A percentile compares a stretch with the other conserved stretches of the same genome.
These are phyloP conservation scores for Claviceps humidiphila DNA, from an alignment of 2,329 filamentous ascomycete species.

Conservation along the genomic window DNA sequence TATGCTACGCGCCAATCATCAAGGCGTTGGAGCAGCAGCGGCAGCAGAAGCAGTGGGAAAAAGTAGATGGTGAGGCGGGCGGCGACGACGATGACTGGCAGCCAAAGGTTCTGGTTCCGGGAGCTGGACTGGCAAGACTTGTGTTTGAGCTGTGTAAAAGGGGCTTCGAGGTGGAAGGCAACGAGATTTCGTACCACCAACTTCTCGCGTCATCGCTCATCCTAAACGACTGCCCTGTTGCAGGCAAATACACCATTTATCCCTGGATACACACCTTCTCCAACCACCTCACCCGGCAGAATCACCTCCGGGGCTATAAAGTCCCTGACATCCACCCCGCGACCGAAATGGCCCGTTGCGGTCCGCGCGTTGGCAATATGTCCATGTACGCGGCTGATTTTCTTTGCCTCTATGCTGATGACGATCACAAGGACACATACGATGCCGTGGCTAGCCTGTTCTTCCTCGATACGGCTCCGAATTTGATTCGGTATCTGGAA, in stretches of 20 bases:
- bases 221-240: conserved; percentile 50
- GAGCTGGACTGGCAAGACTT: conserved; percentile 75
- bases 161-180: conserved; percentile 71
- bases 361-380: conserved; percentile 49
- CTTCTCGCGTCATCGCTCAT: conserved; percentile 73
- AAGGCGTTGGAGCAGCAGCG: conserved; percentile 44
- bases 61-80: conserved; percentile 3
- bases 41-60: conserved; percentile 22
- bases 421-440: conserved; percentile 48
- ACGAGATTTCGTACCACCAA: conserved; percentile 95
- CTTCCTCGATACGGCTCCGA: conserved; percentile 94
- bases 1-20: conserved; percentile 65
- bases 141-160: conserved; percentile 71
- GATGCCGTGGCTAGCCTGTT: conserved; percentile 84
- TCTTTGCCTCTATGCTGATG: conserved; percentile 64
- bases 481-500: conserved; percentile 79
- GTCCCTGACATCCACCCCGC: conserved; percentile 74
- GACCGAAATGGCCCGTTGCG: conserved; percentile 30
- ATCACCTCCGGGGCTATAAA: conserved; percentile 61
- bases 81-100: conserved; percentile 21
- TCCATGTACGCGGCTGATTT: conserved; percentile 92
- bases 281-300: conserved; percentile 59
- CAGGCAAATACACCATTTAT: conserved; percentile 57
- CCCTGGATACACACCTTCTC: conserved; percentile 84
- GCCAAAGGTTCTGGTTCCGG: conserved; percentile 68